These are phyloP conservation scores for Neoarthrinium moseri DNA, from an alignment of 2,329 filamentous ascomycete genomes.

Conservation along the genomic window DNA sequence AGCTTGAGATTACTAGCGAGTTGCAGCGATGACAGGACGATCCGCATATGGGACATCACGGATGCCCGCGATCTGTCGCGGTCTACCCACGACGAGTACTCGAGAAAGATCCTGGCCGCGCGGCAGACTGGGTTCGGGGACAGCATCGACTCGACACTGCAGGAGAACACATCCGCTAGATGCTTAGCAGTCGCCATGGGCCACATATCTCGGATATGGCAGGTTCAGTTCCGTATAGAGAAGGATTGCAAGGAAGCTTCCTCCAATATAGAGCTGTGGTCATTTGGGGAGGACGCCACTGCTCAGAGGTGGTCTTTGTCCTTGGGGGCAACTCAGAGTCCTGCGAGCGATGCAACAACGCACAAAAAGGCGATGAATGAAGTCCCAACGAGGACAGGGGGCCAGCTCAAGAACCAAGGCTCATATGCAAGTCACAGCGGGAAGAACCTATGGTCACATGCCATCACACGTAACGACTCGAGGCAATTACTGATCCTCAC, in stretches of 20 bases:
- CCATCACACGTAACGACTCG: conserved; percentile 29
- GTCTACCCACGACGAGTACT: conserved; percentile 27
- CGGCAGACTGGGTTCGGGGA: conserved; percentile 65
- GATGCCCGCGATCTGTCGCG: conserved; percentile 36
- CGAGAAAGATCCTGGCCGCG: conserved; percentile 28
- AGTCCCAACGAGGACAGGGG: conserved; percentile 8
- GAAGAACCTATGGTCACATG: conserved; percentile 87
- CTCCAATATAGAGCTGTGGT: conserved; percentile 56
- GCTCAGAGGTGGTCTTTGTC: conserved; percentile 68
- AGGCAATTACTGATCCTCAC: conserved; percentile 55
- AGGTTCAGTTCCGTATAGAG: conserved; percentile 62
- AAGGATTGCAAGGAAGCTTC: conserved; percentile 16
- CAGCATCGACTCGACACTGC: conserved; percentile 25
- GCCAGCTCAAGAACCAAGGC: conserved; percentile 48
- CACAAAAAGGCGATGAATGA: conserved; percentile 17
- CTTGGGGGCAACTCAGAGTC: conserved; percentile 20
- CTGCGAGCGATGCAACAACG: not conserved
- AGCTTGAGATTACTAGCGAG: conserved; percentile 71
- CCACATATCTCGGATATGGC: conserved; percentile 88
- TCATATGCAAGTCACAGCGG: conserved; percentile 70
- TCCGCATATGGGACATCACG: conserved; percentile 84
- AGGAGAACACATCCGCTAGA: conserved; percentile 27
- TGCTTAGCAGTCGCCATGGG: conserved; percentile 76
- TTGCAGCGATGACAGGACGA: conserved; percentile 91
- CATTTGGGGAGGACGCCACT: conserved; percentile 83